Base-by-base conservation (phyloP, 495 filamentous ascomycete genomes). In the Beverwykella pulmonaria region DNA sequence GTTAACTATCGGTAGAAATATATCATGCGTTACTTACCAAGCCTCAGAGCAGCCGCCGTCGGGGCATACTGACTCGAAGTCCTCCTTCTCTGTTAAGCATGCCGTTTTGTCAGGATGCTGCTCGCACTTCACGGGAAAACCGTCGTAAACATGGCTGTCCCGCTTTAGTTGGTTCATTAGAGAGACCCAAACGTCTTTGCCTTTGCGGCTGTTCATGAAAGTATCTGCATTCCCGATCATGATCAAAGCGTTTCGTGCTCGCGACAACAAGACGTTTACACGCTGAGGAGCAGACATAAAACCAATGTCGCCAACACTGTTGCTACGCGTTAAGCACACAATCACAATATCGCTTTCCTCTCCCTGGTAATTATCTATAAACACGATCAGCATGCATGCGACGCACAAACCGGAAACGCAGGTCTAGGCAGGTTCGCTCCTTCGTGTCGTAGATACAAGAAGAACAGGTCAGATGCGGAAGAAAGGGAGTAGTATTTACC, bases 341-440 rank as follows among this genome's bases (percentile, higher is more conserved):
- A 93, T 80, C 1, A 92, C 88, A 26, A 92, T 89, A 6, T 92
- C 84, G 53, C 85, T 88, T 62, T 93, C 90, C 67, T 93, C 90
- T 2, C 90, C 90, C 73, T 92, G 90, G 63, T 88, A 93, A 60
- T 92, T 92, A 69, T 92, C 89, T 88, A 54, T 6, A 47, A 15
- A 30, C n/a, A n/a, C n/a, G n/a, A n/a, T n/a, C n/a, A n/a, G n/a
- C n/a, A n/a, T n/a, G n/a, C n/a, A n/a, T n/a, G n/a, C n/a, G n/a
- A n/a, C n/a, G n/a, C n/a, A n/a, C n/a, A n/a, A n/a, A n/a, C n/a
- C n/a, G n/a, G n/a, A n/a, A n/a, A n/a, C n/a, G n/a, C n/a, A n/a
- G n/a, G n/a, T n/a, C n/a, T n/a, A n/a, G n/a, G n/a, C 30, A 34
- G 12, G 30, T 34, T 4, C 30, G 12, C 30, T 4, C 4, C 4